A percentile compares a stretch with the other conserved stretches of the same genome.
Conservation (phyloP, 2,329 filamentous ascomycete genomes). For the Penicillium sclerotigenum region DNA sequence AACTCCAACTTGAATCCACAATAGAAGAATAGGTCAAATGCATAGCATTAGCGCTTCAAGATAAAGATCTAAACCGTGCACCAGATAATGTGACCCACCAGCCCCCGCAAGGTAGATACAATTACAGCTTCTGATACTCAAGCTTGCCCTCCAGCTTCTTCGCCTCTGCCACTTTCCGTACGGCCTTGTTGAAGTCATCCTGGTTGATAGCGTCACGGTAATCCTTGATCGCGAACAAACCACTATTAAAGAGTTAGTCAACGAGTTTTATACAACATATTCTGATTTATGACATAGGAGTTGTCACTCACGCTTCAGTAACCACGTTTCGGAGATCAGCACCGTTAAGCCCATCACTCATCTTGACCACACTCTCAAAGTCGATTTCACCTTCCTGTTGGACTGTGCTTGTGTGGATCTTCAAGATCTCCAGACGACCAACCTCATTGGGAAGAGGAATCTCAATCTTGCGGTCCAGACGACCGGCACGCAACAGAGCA, state of each 20-base stretch:
- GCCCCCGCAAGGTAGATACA: constrained; percentile 19
- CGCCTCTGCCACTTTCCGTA: constrained; percentile 91
- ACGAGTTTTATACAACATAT: neutral
- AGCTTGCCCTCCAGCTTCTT: constrained; percentile 99
- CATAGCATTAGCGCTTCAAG: constrained; percentile 15
- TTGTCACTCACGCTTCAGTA: constrained; percentile 81
- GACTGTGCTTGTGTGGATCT: constrained; percentile 89
- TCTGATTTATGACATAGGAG: neutral
- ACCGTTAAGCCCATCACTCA: constrained; percentile 97
- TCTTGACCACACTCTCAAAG: constrained; percentile 99
- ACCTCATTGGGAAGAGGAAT: constrained; percentile 97
- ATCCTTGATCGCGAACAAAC: constrained; percentile 96
- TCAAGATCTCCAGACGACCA: constrained; percentile 91
- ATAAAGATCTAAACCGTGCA: constrained; percentile 11
- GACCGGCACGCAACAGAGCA: constrained; percentile 83
- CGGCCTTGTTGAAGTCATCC: constrained; percentile 99
- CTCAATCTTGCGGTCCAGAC: constrained; percentile 96
- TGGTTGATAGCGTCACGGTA: constrained; percentile 95
- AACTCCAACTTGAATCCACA: neutral
- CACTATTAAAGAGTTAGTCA: constrained; percentile 52
- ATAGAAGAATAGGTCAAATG: constrained; percentile 1
- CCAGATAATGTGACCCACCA: constrained; percentile 4
- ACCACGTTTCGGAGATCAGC: constrained; percentile 97
- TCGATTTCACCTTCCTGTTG: constrained; percentile 92
- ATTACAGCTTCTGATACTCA: constrained; percentile 78